phyloP scores from a whole-genome alignment of 208 protist species.

The Porcisia hertigi region DNA sequence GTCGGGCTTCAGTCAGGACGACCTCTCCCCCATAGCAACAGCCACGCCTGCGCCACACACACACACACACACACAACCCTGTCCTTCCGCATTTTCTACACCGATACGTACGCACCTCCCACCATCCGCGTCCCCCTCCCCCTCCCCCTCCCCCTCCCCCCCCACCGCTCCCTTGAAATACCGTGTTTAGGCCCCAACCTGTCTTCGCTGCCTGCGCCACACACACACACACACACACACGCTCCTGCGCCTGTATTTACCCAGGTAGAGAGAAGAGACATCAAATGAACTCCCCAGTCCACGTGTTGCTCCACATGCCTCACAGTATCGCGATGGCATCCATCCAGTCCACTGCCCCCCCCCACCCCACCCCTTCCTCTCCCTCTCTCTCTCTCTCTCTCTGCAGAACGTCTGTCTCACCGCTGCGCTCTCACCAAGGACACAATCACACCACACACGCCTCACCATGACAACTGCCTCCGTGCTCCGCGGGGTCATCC shows the following conservation, averaged over 20 bases:
- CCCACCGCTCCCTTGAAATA: neutral
- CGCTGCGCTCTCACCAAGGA: no score
- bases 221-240: neutral
- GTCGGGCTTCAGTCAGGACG: neutral
- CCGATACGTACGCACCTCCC: neutral
- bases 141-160: neutral
- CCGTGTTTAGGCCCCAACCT: no score
- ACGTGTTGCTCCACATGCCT: no score
- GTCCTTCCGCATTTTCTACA: neutral
- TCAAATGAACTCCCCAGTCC: no score
- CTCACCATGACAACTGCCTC: slow-evolving; percentile 13
- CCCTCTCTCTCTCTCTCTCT: no score
- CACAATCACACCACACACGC: neutral
- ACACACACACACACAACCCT: neutral
- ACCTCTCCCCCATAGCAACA: neutral
- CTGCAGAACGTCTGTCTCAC: no score
- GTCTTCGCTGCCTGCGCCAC: neutral
- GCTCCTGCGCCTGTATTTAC: no score
- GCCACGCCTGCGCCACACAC: neutral
- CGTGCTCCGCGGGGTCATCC: slow-evolving; percentile 11
- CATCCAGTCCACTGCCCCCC: no score
- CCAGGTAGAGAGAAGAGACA: no score
- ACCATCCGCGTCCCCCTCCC: neutral
- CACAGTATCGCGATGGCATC: no score
- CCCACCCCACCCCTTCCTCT: no score